These are phyloP conservation scores for Malus hybrid DNA, from an alignment of 331 rosid species.

Conservation along the genomic window DNA sequence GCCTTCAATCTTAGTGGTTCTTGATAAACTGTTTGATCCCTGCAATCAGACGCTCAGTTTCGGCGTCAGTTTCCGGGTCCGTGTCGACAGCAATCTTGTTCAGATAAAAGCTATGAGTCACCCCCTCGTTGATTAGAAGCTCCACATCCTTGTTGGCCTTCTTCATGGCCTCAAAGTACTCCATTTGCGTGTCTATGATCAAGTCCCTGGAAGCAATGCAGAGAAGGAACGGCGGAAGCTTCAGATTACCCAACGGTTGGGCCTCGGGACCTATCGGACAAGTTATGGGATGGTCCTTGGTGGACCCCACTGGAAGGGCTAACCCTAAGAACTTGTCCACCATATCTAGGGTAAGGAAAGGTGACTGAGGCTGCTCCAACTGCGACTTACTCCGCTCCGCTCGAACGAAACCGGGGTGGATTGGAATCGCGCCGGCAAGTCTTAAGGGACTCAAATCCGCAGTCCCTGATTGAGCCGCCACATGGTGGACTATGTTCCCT, in stretches of 20 bases:
- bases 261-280: slow-evolving; percentile 53
- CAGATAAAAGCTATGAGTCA: slow-evolving; percentile 51
- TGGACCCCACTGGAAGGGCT: slow-evolving; percentile 40
- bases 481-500: slow-evolving; percentile 11
- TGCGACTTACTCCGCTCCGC: slow-evolving; percentile 49
- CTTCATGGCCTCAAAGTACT: slow-evolving; percentile 62
- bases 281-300: slow-evolving; percentile 55
- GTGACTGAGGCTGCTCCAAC: slow-evolving; percentile 48
- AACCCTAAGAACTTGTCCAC: slow-evolving; percentile 47
- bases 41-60: slow-evolving; percentile 20
- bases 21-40: slow-evolving; percentile 34
- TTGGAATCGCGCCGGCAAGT: neutral
- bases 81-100: slow-evolving; percentile 35
- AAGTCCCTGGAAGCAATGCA: slow-evolving; percentile 59
- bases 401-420: slow-evolving; percentile 13
- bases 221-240: slow-evolving; percentile 48
- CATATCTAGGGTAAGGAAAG: slow-evolving; percentile 52
- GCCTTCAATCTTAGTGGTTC: slow-evolving; percentile 2
- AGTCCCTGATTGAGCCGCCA: neutral
- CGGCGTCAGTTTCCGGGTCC: slow-evolving; percentile 29
- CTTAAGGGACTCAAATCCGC: neutral
- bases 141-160: slow-evolving; percentile 47
- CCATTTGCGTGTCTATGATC: slow-evolving; percentile 47
- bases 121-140: slow-evolving; percentile 29
- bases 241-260: slow-evolving; percentile 21